Conservation (phyloP, 2,329 filamentous ascomycete genomes). For the Tolypocladium ophioglossoides region DNA sequence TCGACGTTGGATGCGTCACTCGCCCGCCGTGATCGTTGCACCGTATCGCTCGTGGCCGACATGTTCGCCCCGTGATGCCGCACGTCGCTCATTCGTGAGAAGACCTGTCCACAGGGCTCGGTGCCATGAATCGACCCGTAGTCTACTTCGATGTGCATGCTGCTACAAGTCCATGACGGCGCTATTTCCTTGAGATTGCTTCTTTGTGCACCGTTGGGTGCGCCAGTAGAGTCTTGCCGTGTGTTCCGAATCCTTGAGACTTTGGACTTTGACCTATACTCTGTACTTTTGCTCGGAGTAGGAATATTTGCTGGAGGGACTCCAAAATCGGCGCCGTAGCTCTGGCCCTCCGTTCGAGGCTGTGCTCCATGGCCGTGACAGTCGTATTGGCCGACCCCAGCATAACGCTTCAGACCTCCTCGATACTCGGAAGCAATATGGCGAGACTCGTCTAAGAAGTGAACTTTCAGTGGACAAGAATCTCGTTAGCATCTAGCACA, state of each 20-base stretch:
- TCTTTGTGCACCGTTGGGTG: too few species aligned
- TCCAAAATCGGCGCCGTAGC: too few species aligned
- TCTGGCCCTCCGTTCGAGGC: neutral
- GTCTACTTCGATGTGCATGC: too few species aligned
- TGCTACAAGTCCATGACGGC: too few species aligned
- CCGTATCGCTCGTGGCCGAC: neutral
- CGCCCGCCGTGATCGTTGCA: neutral
- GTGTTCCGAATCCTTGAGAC: too few species aligned
- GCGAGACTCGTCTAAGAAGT: slow-evolving; percentile 81
- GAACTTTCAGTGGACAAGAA: slow-evolving; percentile 39
- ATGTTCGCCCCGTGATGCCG: neutral
- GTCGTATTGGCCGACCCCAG: slow-evolving; percentile 16
- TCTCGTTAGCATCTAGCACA: neutral
- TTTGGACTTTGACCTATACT: too few species aligned
- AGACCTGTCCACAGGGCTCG: too few species aligned
- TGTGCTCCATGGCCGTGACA: neutral
- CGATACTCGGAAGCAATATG: slow-evolving; percentile 84
- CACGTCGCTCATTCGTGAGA: neutral
- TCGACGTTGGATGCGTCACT: neutral
- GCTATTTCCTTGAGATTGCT: too few species aligned
- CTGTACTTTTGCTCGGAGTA: too few species aligned
- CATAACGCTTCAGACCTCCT: slow-evolving; percentile 67
- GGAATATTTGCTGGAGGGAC: too few species aligned
- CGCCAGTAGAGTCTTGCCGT: too few species aligned
- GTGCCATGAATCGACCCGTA: too few species aligned